Evolutionary conservation across 495 filamentous ascomycete genomes (phyloP).

Genomic region (Ascobolus immersus): DNA sequence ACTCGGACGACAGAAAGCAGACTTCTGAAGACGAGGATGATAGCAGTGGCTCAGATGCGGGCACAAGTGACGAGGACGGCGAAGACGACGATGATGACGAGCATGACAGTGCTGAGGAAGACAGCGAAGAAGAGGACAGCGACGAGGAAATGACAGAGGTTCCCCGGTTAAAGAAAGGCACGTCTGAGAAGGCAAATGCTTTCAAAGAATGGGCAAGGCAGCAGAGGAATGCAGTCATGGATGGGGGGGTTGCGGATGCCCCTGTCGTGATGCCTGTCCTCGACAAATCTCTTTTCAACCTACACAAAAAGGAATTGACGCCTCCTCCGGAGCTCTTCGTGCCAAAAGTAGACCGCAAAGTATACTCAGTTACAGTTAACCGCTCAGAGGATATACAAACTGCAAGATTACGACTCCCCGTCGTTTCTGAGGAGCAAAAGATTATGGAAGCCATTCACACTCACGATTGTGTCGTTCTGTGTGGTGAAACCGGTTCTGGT

Average conservation of each 20-base stretch:
- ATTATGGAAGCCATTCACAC: slow-evolving; percentile 96
- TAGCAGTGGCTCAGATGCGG: slow-evolving; percentile 11
- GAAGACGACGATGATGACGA: slow-evolving; percentile 13
- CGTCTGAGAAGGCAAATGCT: slow-evolving; percentile 24
- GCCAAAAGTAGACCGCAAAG: slow-evolving; percentile 20
- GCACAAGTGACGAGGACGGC: slow-evolving; percentile 16
- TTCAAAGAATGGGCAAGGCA: slow-evolving; percentile 87
- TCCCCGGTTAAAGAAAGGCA: slow-evolving; percentile 10
- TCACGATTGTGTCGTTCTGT: slow-evolving; percentile 69
- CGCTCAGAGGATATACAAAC: slow-evolving; percentile 49
- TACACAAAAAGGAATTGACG: slow-evolving; percentile 9
- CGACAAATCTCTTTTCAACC: slow-evolving; percentile 6
- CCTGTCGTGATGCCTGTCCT: slow-evolving; percentile 10
- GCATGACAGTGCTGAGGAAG: slow-evolving; percentile 9
- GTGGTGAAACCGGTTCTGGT: slow-evolving; percentile 83
- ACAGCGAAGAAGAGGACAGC: slow-evolving; percentile 14
- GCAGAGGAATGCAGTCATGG: slow-evolving; percentile 51
- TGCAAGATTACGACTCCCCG: slow-evolving; percentile 53
- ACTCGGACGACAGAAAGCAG: neutral
- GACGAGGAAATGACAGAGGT: slow-evolving; percentile 23
- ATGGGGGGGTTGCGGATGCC: slow-evolving; percentile 2
- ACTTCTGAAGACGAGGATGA: slow-evolving; percentile 8
- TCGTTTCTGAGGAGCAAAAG: slow-evolving; percentile 84
- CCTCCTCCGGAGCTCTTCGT: slow-evolving; percentile 10
- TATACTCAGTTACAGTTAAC: slow-evolving; percentile 46